Evolutionary conservation across 2,329 filamentous ascomycete species (phyloP).

Genomic region (Hypoxylon sp.): DNA sequence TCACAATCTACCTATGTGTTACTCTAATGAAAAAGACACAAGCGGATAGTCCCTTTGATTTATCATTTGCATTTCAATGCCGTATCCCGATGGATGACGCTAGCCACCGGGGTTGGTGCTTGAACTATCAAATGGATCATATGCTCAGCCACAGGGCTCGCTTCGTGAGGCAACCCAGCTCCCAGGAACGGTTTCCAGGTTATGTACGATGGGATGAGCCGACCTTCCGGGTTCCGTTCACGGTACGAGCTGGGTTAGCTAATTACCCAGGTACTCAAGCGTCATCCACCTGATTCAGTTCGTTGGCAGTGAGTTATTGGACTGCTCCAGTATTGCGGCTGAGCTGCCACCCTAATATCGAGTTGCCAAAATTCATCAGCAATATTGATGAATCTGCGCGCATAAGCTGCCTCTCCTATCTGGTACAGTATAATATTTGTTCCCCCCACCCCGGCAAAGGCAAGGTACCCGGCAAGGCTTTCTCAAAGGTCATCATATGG

Average conservation of each 20-base stretch:
- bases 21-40: neutral
- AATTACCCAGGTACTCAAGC: slow-evolving; percentile 15
- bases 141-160: slow-evolving; percentile 35
- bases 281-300: slow-evolving; percentile 21
- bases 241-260: slow-evolving; percentile 14
- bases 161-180: slow-evolving; percentile 33
- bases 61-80: slow-evolving; percentile 7
- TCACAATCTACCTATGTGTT: slow-evolving; percentile 4
- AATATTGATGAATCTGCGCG: slow-evolving; percentile 23
- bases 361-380: slow-evolving; percentile 10
- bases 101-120: slow-evolving; percentile 6
- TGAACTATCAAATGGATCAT: neutral
- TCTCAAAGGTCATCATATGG: slow-evolving; percentile 16
- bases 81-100: neutral
- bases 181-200: slow-evolving; percentile 14
- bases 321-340: slow-evolving; percentile 49
- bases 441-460: slow-evolving; percentile 23
- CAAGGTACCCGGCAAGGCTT: slow-evolving; percentile 40
- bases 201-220: slow-evolving; percentile 25
- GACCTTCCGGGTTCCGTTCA: slow-evolving; percentile 25
- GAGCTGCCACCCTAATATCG: slow-evolving; percentile 38
- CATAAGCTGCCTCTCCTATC: slow-evolving; percentile 22
- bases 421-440: slow-evolving; percentile 6
- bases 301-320: slow-evolving; percentile 34
- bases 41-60: slow-evolving; percentile 6